Evolutionary conservation across 225 moss, liverwort and hornwort species (phyloP).

Genomic region (Climacium dendroides): DNA sequence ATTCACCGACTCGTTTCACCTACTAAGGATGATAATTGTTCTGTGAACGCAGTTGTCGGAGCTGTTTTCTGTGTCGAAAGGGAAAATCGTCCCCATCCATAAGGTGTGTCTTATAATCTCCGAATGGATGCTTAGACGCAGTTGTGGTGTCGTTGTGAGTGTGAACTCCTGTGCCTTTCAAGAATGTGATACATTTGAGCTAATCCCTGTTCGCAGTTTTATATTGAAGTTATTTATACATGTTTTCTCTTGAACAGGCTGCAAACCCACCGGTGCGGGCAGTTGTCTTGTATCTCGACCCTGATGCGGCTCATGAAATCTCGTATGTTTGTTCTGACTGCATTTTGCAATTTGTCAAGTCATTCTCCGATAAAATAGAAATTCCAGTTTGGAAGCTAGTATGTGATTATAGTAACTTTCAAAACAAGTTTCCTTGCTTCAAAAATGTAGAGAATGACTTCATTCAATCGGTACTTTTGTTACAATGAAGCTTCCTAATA

Average conservation of each 20-base stretch:
- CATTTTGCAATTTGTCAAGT: not conserved
- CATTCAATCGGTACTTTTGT: not conserved
- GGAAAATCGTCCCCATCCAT: constrained; percentile 52
- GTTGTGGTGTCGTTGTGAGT: not conserved
- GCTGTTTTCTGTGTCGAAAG: constrained; percentile 46
- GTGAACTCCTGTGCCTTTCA: not conserved
- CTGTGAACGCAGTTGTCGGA: constrained; percentile 56
- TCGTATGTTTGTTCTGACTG: constrained; percentile 30
- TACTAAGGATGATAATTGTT: not conserved
- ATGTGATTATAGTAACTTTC: not conserved
- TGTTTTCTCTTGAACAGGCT: constrained; percentile 31
- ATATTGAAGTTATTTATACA: not conserved
- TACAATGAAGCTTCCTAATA: not conserved
- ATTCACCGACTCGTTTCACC: not conserved
- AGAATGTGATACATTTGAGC: not conserved
- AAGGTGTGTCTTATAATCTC: constrained; percentile 24
- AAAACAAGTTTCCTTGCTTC: not conserved
- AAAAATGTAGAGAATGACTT: not conserved
- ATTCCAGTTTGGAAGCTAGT: not conserved
- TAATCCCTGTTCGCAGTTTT: not conserved
- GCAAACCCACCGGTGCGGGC: constrained; percentile 85
- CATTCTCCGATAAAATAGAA: not conserved
- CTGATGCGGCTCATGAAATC: constrained; percentile 49
- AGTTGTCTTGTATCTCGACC: constrained; percentile 55
- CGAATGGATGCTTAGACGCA: not conserved